Evolutionary conservation across 306 rosid species (phyloP).

Genomic region (Inga laurina): DNA sequence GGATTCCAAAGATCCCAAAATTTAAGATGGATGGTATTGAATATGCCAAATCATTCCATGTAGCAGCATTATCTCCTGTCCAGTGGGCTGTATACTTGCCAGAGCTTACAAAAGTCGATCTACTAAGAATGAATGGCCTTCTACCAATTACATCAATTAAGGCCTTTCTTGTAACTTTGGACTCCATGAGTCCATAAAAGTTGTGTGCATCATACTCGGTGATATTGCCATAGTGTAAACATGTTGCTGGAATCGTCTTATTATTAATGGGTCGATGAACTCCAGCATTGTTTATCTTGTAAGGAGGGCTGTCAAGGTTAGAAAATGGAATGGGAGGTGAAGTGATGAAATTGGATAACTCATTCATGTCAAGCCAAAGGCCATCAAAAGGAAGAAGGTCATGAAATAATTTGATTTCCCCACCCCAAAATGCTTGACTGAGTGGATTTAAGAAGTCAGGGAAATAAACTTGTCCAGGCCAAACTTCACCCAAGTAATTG

Average conservation of each 20-base stretch:
- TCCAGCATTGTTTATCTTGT: slow-evolving; percentile 60
- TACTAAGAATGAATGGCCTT: slow-evolving; percentile 82
- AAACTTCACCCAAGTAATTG: slow-evolving; percentile 76
- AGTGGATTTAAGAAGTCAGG: slow-evolving; percentile 80
- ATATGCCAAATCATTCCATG: slow-evolving; percentile 83
- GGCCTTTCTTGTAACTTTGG: slow-evolving; percentile 67
- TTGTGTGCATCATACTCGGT: slow-evolving; percentile 83
- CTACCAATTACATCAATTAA: slow-evolving; percentile 57
- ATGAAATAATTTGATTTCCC: slow-evolving; percentile 66
- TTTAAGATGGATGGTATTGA: slow-evolving; percentile 68
- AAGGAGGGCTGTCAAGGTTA: slow-evolving; percentile 79
- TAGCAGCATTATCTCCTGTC: slow-evolving; percentile 92
- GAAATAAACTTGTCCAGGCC: slow-evolving; percentile 87
- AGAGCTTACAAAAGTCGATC: slow-evolving; percentile 89
- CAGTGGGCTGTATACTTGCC: slow-evolving; percentile 92
- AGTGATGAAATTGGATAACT: slow-evolving; percentile 68
- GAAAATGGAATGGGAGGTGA: slow-evolving; percentile 55
- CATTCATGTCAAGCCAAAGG: slow-evolving; percentile 93
- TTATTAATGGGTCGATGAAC: slow-evolving; percentile 43
- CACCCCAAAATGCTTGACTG: slow-evolving; percentile 56
- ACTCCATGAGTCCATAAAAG: slow-evolving; percentile 70
- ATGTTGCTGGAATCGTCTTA: slow-evolving; percentile 61
- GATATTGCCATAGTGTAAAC: slow-evolving; percentile 62
- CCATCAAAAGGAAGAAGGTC: slow-evolving; percentile 73
- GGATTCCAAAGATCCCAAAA: slow-evolving; percentile 82